Conservation (phyloP, 2,329 filamentous ascomycete genomes). For the Aspergillus floridensis region DNA sequence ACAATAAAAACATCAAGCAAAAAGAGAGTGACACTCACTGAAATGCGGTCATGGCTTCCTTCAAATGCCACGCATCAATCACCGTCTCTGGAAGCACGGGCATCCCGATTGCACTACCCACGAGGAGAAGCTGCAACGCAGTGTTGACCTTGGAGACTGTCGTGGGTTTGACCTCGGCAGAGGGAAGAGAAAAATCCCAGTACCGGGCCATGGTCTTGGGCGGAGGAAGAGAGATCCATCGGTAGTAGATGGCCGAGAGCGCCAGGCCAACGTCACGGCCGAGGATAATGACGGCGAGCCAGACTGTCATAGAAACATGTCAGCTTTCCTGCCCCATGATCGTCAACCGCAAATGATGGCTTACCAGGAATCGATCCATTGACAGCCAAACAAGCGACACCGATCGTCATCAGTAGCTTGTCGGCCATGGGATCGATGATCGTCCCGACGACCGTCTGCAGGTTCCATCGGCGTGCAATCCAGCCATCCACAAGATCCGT, state of each 20-base stretch:
- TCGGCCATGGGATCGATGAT: slow-evolving; percentile 97
- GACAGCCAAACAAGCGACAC: slow-evolving; percentile 79
- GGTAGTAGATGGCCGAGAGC: slow-evolving; percentile 87
- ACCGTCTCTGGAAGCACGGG: slow-evolving; percentile 65
- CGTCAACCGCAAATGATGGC: slow-evolving; percentile 26
- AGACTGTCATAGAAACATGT: slow-evolving; percentile 53
- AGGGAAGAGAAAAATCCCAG: slow-evolving; percentile 90
- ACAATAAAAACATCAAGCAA: not conserved
- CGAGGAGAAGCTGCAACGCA: slow-evolving; percentile 80
- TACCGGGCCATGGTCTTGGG: slow-evolving; percentile 91
- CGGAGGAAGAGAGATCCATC: slow-evolving; percentile 88
- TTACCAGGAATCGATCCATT: slow-evolving; percentile 77
- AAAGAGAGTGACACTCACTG: slow-evolving; percentile 35
- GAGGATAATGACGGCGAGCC: slow-evolving; percentile 85
- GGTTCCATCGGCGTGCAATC: slow-evolving; percentile 82
- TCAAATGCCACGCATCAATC: slow-evolving; percentile 52
- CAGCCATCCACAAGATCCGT: slow-evolving; percentile 92
- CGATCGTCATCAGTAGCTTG: slow-evolving; percentile 90
- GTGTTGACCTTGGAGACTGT: slow-evolving; percentile 70
- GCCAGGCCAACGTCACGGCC: slow-evolving; percentile 81
- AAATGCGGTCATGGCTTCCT: slow-evolving; percentile 59
- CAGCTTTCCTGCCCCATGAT: slow-evolving; percentile 2
- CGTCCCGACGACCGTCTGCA: slow-evolving; percentile 90
- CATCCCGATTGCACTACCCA: slow-evolving; percentile 78
- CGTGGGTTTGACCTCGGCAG: slow-evolving; percentile 46